Evolutionary conservation across 2,329 filamentous ascomycete genomes (phyloP).

Genomic region (Neonectria ditissima): DNA sequence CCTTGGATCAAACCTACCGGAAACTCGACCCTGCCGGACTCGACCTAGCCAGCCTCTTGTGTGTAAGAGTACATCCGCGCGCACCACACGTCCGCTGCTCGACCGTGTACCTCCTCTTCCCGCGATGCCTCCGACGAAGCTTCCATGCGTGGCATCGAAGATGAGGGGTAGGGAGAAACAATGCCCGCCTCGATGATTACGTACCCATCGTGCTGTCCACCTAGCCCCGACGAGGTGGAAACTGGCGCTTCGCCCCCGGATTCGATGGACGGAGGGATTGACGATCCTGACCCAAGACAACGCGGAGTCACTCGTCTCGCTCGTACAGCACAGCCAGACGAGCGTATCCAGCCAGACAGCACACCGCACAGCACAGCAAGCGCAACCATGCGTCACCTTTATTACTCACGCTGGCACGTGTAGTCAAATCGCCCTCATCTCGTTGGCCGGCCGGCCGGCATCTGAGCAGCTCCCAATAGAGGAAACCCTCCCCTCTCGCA

Average conservation of each 20-base stretch:
- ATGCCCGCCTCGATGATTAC: background rate
- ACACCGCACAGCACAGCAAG: background rate
- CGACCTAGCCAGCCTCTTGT: background rate
- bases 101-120: too few relatives aligned
- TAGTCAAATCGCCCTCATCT: background rate
- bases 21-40: background rate
- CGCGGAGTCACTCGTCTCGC: background rate
- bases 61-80: background rate
- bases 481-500: background rate
- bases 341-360: background rate
- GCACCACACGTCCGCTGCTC: too few relatives aligned
- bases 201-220: background rate
- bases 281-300: background rate
- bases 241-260: background rate
- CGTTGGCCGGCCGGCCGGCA: background rate
- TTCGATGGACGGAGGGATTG: background rate
- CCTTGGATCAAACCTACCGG: background rate
- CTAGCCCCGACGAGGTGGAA: background rate
- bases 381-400: background rate
- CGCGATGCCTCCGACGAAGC: background rate
- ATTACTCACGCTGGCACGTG: background rate
- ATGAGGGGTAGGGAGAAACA: background rate
- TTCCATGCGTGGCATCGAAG: background rate
- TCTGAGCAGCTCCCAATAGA: background rate
- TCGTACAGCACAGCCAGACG: background rate